Percentiles rank a stretch among this genome's conserved stretches.
Evolutionary conservation across 495 filamentous ascomycete species (phyloP).

Genomic region (Darksidea phi): DNA sequence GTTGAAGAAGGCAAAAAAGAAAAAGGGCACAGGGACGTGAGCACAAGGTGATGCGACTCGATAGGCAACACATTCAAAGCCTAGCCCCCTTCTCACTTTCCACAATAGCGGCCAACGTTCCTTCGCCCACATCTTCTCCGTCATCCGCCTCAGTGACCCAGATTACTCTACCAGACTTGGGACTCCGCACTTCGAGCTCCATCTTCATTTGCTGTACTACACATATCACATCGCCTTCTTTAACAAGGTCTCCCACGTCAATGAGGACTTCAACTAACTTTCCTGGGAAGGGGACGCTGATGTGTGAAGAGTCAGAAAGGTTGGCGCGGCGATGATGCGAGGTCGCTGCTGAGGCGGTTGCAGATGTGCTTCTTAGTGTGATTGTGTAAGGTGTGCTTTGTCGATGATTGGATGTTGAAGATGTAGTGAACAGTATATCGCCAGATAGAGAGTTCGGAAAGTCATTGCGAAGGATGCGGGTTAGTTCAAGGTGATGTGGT

Average conservation of each 20-base stretch:
- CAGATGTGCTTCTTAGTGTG: conserved; percentile 50
- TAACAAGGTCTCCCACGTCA: conserved; percentile 53
- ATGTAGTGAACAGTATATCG: conserved; percentile 55
- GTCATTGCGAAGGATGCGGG: conserved; percentile 56
- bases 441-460: conserved; percentile 57
- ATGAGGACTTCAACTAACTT: conserved; percentile 60
- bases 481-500: conserved; percentile 51
- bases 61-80: too few relatives aligned
- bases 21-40: too few relatives aligned
- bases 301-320: conserved; percentile 52
- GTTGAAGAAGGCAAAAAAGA: too few relatives aligned
- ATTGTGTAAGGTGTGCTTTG: conserved; percentile 46
- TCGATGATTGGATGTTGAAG: conserved; percentile 30
- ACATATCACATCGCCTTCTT: conserved; percentile 56
- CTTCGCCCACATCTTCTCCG: conserved; percentile 61
- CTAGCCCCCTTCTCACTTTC: conserved; percentile 37
- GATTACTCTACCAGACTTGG: conserved; percentile 49
- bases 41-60: too few relatives aligned
- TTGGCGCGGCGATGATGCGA: conserved; percentile 55
- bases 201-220: conserved; percentile 69
- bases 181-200: conserved; percentile 60
- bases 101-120: conserved; percentile 55
- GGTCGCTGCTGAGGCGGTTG: conserved; percentile 50
- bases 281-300: conserved; percentile 59
- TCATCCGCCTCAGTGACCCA: conserved; percentile 61